Conservation (phyloP, 2,329 filamentous ascomycete species). For the Aspergillus vadensis region DNA sequence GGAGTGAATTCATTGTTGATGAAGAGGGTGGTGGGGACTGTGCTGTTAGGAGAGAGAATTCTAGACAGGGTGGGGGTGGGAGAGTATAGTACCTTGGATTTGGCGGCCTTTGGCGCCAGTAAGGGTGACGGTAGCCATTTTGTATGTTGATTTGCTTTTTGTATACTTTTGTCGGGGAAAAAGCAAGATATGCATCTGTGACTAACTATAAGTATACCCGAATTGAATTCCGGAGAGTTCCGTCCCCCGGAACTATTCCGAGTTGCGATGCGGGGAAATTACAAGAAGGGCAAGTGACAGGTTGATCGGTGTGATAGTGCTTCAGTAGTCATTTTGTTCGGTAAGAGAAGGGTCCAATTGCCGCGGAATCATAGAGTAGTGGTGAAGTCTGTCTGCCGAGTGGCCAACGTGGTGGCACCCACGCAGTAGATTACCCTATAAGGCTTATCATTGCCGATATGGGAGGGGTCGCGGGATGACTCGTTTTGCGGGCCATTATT, state of each 20-base stretch:
- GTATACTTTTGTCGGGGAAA: neutral
- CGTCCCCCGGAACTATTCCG: too few relatives aligned
- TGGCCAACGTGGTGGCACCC: neutral
- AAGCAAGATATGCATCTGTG: too few relatives aligned
- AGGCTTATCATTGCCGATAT: neutral
- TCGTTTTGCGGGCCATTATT: neutral
- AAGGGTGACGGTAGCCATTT: neutral
- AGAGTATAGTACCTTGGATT: neutral
- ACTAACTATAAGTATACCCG: too few relatives aligned
- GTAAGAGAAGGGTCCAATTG: too few relatives aligned
- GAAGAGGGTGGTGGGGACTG: slow-evolving; percentile 32
- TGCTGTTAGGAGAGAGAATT: neutral
- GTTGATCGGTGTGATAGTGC: too few relatives aligned
- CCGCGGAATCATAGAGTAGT: too few relatives aligned
- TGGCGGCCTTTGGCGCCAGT: slow-evolving; percentile 5
- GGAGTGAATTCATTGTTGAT: slow-evolving; percentile 32
- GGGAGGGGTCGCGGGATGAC: neutral
- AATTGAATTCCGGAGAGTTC: too few relatives aligned
- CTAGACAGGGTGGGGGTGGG: too few relatives aligned
- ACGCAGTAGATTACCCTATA: neutral
- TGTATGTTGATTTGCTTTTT: neutral
- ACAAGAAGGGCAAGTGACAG: too few relatives aligned
- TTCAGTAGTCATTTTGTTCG: too few relatives aligned
- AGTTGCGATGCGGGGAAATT: too few relatives aligned
- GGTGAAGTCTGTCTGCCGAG: neutral